Conservation (phyloP, 1,284 basidiomycete genomes). For the Malassezia dermatis region DNA sequence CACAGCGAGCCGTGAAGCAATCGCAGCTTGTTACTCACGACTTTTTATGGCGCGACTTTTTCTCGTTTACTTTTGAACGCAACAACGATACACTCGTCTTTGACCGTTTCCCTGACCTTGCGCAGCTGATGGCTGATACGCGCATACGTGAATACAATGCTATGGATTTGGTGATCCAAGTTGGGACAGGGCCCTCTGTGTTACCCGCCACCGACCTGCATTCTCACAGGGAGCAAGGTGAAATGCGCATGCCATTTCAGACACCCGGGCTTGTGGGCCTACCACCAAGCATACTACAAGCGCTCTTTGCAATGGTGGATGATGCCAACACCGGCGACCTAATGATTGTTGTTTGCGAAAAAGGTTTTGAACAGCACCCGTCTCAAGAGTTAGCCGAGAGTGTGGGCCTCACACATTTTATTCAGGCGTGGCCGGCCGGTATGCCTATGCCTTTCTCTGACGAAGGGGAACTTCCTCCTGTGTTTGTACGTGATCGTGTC, state of each 20-base stretch:
- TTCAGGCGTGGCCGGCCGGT: slow-evolving; percentile 12
- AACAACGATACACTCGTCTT: slow-evolving; percentile 8
- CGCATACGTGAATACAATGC: slow-evolving; percentile 17
- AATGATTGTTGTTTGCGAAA: slow-evolving; percentile 36
- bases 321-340: slow-evolving; percentile 40
- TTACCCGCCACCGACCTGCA: background rate
- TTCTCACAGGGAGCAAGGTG: background rate
- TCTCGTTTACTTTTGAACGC: slow-evolving; percentile 7
- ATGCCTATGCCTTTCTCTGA: slow-evolving; percentile 11
- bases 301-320: slow-evolving; percentile 33
- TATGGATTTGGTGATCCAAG: slow-evolving; percentile 33
- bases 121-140: background rate
- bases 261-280: slow-evolving; percentile 26
- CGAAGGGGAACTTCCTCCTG: slow-evolving; percentile 1
- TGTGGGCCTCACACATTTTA: slow-evolving; percentile 17
- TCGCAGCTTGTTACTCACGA: background rate
- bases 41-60: slow-evolving; percentile 15
- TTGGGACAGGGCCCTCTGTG: slow-evolving; percentile 28
- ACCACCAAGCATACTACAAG: slow-evolving; percentile 24
- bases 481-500: slow-evolving; percentile 48
- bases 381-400: slow-evolving; percentile 18
- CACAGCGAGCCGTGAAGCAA: background rate
- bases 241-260: slow-evolving; percentile 25
- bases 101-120: slow-evolving; percentile 1
- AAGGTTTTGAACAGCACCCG: slow-evolving; percentile 24